phyloP scores from a whole-genome alignment of 2,329 filamentous ascomycete species.

The Penicillium sp. region DNA sequence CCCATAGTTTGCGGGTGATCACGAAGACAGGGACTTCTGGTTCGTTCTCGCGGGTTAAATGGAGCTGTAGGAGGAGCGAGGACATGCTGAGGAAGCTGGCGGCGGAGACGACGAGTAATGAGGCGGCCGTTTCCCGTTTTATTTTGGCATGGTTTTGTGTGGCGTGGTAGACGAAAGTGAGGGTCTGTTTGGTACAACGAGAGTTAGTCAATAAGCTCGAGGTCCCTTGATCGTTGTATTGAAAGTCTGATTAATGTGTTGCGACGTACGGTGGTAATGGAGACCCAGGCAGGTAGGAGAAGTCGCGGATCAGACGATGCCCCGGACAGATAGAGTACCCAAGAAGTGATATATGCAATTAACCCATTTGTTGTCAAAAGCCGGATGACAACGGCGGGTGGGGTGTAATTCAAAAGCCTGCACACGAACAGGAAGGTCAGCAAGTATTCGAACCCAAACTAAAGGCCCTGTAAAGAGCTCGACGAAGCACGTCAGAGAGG shows the following conservation, averaged over 20 bases:
- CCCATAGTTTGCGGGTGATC: slow-evolving; percentile 48
- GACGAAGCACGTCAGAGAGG: not conserved
- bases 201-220: slow-evolving; percentile 6
- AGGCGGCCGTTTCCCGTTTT: slow-evolving; percentile 74
- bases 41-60: slow-evolving; percentile 64
- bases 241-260: not conserved
- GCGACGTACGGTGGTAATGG: slow-evolving; percentile 67
- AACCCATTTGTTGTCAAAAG: slow-evolving; percentile 73
- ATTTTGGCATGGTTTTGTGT: slow-evolving; percentile 79
- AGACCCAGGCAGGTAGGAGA: slow-evolving; percentile 75
- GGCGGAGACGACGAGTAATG: slow-evolving; percentile 75
- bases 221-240: not conserved
- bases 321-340: slow-evolving; percentile 69
- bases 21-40: slow-evolving; percentile 61
- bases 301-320: slow-evolving; percentile 70
- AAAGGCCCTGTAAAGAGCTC: not conserved
- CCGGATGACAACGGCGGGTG: slow-evolving; percentile 73
- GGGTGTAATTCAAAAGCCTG: slow-evolving; percentile 83
- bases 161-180: slow-evolving; percentile 74
- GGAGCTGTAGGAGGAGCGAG: slow-evolving; percentile 66
- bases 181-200: slow-evolving; percentile 53
- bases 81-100: slow-evolving; percentile 77
- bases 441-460: not conserved
- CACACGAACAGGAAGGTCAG: not conserved
- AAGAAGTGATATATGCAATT: slow-evolving; percentile 74